Evolutionary conservation across 495 filamentous ascomycete species (phyloP).

Genomic region (Podospora bellae-mahoneyi): DNA sequence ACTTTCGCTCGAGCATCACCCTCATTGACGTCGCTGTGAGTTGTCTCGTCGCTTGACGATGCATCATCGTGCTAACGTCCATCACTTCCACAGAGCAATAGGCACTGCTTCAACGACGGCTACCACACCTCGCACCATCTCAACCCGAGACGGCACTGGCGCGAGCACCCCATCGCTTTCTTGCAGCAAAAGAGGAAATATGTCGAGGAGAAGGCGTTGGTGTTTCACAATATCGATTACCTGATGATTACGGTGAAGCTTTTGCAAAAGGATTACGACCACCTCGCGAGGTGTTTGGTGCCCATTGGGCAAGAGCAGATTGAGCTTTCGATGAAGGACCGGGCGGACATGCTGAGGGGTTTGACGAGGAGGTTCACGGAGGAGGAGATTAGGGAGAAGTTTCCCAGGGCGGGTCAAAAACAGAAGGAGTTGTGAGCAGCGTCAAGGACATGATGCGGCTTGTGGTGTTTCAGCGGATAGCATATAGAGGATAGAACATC

Average conservation of each 20-base stretch:
- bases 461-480: too few relatives aligned
- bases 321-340: slow-evolving; percentile 35
- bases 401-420: neutral
- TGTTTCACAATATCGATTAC: slow-evolving; percentile 70
- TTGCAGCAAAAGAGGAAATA: slow-evolving; percentile 58
- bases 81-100: slow-evolving; percentile 53
- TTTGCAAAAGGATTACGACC: slow-evolving; percentile 59
- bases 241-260: slow-evolving; percentile 63
- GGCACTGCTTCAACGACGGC: slow-evolving; percentile 74
- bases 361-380: neutral
- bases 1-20: slow-evolving; percentile 35
- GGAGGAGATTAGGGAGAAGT: neutral
- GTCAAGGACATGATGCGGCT: too few relatives aligned
- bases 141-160: slow-evolving; percentile 71
- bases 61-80: neutral
- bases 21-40: neutral
- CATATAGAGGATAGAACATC: too few relatives aligned
- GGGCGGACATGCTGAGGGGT: neutral
- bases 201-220: slow-evolving; percentile 53
- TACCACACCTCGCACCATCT: slow-evolving; percentile 78
- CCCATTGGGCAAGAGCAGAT: slow-evolving; percentile 63
- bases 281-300: slow-evolving; percentile 62
- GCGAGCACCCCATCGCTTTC: slow-evolving; percentile 66
- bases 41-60: neutral
- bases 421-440: slow-evolving; percentile 13